Evolutionary conservation across 768 basidiomycete species (phyloP).

Genomic region (Hypholoma fasciculare): DNA sequence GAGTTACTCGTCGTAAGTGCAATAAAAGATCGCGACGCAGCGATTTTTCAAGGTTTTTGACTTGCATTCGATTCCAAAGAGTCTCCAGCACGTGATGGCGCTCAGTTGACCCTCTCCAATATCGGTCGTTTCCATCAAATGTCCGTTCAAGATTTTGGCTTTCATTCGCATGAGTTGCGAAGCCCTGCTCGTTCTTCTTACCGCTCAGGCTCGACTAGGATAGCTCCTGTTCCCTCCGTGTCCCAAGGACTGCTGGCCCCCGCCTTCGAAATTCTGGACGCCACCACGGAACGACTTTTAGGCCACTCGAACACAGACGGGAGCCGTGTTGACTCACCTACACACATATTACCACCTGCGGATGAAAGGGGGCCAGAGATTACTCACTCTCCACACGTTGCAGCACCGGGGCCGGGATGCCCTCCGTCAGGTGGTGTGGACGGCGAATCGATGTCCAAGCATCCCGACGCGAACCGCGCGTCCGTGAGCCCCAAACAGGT

Average conservation of each 20-base stretch:
- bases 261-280: neutral
- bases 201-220: neutral
- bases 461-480: no score
- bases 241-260: neutral
- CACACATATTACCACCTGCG: neutral
- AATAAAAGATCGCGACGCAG: no score
- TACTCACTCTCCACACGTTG: neutral
- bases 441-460: no score
- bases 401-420: no score
- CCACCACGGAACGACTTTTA: neutral
- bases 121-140: no score
- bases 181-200: neutral
- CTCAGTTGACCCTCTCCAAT: no score
- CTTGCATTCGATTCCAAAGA: no score
- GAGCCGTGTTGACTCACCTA: neutral
- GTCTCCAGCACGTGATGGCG: no score
- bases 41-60: no score
- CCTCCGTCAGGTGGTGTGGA: no score
- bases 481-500: no score
- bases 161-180: neutral
- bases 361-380: neutral
- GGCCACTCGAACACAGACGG: neutral
- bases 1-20: no score
- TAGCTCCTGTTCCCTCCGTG: neutral
- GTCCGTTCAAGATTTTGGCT: neutral